Base-by-base conservation (phyloP, 805 yeast species). In the Kluyveromyces nonfermentans region DNA sequence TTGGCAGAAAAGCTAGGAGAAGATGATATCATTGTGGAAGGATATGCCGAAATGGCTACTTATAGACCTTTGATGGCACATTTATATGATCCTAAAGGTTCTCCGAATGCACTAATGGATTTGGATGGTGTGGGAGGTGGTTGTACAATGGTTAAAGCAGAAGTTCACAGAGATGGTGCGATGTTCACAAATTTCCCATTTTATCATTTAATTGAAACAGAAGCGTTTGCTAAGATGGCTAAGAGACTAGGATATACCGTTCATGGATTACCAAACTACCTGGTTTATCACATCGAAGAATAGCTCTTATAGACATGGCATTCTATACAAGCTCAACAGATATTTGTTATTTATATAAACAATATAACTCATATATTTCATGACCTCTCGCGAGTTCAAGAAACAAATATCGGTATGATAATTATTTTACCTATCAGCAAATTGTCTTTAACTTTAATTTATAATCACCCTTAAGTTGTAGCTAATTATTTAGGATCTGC, bases 121-220 rank as follows among this genome's bases (percentile, higher is more conserved):
- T 72, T 93, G 47, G 97, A 93, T 63, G 98, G 99, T 62, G 97
- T 93, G 46, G 98, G 98, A 43, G 97, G 97, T 50, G 95, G 97
- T 18, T 95, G 97, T 35, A 80, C 95, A 28, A 63, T 93, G 67
- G 99, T 93, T 25, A 87, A 90, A 60, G 95, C 97, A 9, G 97
- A 89, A 53, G 99, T 93, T 43, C 99, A 93, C 66, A 76, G 98
- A 62, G 98, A 93, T 64, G 99, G 99, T 41, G 97, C 97, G 44
- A 90, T 93, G 97, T 93, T 93, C 77, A 98, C 99, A 15, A 85
- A 94, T 40, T 93, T 93, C 77, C 93, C 98, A 47, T 93, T 93
- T 72, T 89, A 90, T 63, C 95, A 93, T 63, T 73, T 93, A 63
- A 88, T 93, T 50, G 98, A 93, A 70, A 89, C 97, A 8, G 98